phyloP scores from a whole-genome alignment of 2,329 filamentous ascomycete species.

The Penicillium sp. region DNA sequence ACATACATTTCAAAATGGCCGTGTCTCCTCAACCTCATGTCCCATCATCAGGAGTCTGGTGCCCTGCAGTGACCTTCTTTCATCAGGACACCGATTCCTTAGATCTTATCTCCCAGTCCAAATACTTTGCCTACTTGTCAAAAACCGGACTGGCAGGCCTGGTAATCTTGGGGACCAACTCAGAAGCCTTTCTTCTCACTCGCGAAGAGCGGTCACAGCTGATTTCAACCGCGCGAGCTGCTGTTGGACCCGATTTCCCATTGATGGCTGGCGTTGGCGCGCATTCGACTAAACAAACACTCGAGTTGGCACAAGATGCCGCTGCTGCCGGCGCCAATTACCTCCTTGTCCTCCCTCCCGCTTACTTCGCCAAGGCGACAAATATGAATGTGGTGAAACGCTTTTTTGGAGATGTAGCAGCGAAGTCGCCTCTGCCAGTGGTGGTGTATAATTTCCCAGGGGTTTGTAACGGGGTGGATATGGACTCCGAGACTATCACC shows the following conservation, averaged over 20 bases:
- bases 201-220: constrained; percentile 57
- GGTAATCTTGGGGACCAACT: constrained; percentile 55
- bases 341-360: constrained; percentile 58
- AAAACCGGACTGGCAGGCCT: constrained; percentile 50
- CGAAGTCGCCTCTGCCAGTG: constrained; percentile 53
- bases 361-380: constrained; percentile 63
- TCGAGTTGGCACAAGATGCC: constrained; percentile 59
- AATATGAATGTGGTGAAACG: constrained; percentile 54
- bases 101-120: constrained; percentile 47
- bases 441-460: constrained; percentile 67
- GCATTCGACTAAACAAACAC: constrained; percentile 61
- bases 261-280: constrained; percentile 63
- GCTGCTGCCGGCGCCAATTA: constrained; percentile 59
- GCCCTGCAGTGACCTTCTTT: constrained; percentile 55
- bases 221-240: constrained; percentile 53
- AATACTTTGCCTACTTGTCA: constrained; percentile 53
- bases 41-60: constrained; percentile 45
- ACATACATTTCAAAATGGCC: constrained; percentile 9
- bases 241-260: constrained; percentile 53
- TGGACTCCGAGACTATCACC: constrained; percentile 61
- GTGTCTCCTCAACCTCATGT: constrained; percentile 19
- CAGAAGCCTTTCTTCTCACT: constrained; percentile 56
- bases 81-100: constrained; percentile 49
- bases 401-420: constrained; percentile 59
- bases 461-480: constrained; percentile 64